These are phyloP conservation scores for Ploettnerulaceae sp. DNA, from an alignment of 2,329 filamentous ascomycete species.

Conservation along the genomic window DNA sequence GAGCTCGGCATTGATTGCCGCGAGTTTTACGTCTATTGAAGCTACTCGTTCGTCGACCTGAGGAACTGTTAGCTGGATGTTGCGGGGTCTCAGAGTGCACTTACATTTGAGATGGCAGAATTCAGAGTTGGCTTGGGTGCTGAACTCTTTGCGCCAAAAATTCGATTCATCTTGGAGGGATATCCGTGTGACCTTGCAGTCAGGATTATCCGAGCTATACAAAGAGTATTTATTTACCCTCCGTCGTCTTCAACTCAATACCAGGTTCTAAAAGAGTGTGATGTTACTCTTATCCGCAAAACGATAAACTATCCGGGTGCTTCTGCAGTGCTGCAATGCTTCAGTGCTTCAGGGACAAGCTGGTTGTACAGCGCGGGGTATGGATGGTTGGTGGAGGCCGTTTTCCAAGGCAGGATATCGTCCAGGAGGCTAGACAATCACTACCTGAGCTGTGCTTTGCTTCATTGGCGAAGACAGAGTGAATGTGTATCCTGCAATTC, in stretches of 20 bases:
- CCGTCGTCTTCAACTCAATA: not conserved
- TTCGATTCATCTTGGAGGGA: slow-evolving; percentile 81
- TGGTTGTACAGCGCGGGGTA: not conserved
- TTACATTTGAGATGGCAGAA: slow-evolving; percentile 75
- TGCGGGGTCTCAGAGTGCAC: slow-evolving; percentile 17
- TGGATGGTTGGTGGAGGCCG: slow-evolving; percentile 11
- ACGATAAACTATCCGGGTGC: not conserved
- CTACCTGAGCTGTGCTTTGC: too few relatives aligned
- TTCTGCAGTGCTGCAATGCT: not conserved
- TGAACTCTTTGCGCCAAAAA: slow-evolving; percentile 85
- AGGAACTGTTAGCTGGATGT: slow-evolving; percentile 17
- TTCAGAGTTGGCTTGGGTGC: slow-evolving; percentile 85
- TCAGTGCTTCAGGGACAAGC: too few relatives aligned
- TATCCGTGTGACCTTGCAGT: not conserved
- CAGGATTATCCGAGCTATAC: not conserved
- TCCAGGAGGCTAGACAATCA: too few relatives aligned
- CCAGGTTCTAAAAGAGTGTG: not conserved
- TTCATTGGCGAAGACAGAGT: too few relatives aligned
- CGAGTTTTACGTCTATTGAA: slow-evolving; percentile 89
- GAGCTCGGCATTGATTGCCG: slow-evolving; percentile 86
- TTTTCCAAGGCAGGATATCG: not conserved
- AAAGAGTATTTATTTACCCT: not conserved
- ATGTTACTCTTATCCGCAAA: not conserved
- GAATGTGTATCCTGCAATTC: too few relatives aligned
- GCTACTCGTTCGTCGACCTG: slow-evolving; percentile 77